phyloP scores from a whole-genome alignment of 345 rosid species.

The Citrus sp. region DNA sequence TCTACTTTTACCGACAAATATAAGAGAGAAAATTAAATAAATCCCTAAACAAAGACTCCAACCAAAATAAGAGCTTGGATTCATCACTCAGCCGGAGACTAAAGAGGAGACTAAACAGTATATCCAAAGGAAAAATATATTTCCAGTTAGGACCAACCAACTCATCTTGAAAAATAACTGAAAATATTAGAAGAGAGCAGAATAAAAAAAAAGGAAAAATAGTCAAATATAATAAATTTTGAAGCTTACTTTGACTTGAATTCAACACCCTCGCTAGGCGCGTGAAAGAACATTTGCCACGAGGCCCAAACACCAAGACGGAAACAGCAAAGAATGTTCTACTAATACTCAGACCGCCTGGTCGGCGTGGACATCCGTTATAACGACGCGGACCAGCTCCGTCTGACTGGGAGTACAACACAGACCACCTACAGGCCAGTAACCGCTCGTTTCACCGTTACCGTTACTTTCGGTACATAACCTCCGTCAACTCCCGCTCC shows the following conservation, averaged over 20 bases:
- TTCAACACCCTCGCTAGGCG: not conserved
- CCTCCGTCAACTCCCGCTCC: not conserved
- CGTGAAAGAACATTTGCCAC: not conserved
- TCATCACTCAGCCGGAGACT: too few species aligned
- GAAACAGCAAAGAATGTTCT: conserved; percentile 12
- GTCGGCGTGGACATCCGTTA: conserved; percentile 12
- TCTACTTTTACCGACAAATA: too few species aligned
- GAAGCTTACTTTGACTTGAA: not conserved
- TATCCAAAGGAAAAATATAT: too few species aligned
- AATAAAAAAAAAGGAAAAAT: not conserved
- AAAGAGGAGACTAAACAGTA: too few species aligned
- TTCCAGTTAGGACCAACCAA: not conserved
- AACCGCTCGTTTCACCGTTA: not conserved
- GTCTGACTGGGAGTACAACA: not conserved
- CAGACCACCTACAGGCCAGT: not conserved
- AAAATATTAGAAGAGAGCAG: not conserved
- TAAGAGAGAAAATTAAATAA: too few species aligned
- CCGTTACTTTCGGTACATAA: not conserved
- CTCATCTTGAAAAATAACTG: not conserved
- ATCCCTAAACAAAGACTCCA: too few species aligned
- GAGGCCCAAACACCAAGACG: not conserved
- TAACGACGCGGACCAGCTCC: not conserved
- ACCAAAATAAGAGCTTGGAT: too few species aligned
- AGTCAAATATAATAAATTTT: not conserved
- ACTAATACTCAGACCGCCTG: not conserved